Base-by-base conservation (phyloP, 805 yeast genomes). In the Starmera quercuum region DNA sequence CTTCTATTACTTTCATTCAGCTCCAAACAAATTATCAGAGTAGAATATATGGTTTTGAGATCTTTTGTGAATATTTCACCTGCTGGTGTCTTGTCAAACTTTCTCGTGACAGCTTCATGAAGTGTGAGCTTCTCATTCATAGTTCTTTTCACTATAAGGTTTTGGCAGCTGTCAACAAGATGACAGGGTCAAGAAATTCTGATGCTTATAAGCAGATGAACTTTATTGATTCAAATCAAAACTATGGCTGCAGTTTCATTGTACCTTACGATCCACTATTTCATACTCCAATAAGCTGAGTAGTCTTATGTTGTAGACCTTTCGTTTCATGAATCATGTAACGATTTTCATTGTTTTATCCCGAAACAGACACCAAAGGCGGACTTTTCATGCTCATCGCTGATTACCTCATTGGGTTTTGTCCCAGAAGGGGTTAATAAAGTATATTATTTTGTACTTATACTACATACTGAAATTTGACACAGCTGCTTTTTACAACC, bases 21-120 rank as follows among this genome's bases (percentile, higher is more conserved):
- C 7, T 66, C 49, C 23, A 71, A 42, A 28, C 71, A 60, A 12
- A 68, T 56, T 2, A 70, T 41, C 20, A 81, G 58, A 20, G 76
- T 56, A 1, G 84, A 66, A 49, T 58, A 85, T 1, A 83, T 69
- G 22, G 73, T 73, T 41, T 73, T 73, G 29, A 83, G 44, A 45
- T 83, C 87, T 29, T 68, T 66, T 4, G 71, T 59, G 45, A 64
- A 71, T 19, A 78, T 62, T 17, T 64, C 57, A 0, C 82, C 83
- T 19, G 54, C 57, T 0, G 78, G 71, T 1, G 81, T 69, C 38
- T 71, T 63, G 39, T 60, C 61, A 41, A 75, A 65, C 34, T 59
- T 62, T 30, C 63, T 63, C 1, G 68, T 61, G 4, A 64, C 58
- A 3, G 63, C 53, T 40, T 70, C 71, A 41, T 64, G 74, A 8